Base-by-base conservation (phyloP, 148 eudicot genomes). In the Nyssa sinensis region DNA sequence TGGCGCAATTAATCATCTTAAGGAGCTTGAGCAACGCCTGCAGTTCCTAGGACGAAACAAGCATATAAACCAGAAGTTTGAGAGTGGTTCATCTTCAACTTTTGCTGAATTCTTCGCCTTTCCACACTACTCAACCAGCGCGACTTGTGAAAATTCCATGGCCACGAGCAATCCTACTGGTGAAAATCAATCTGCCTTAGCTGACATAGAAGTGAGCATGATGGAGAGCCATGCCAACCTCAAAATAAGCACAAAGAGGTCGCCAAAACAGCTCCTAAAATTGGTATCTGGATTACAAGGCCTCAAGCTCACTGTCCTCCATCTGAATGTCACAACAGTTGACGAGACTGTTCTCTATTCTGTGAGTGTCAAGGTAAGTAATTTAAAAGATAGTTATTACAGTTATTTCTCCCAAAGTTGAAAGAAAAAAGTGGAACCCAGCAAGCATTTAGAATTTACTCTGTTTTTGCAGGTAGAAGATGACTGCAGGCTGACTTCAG, bases 191-290 rank as follows among this genome's bases (percentile, higher is more conserved):
- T 62, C 75, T 3, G 69, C 70, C 5, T 8, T 78, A 21, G 90
- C 82, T 1, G 88, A 89, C 47, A 85, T 89, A 1, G 93, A 89
- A 72, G 93, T 84, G 66, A 74, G 82, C 3, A 81, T 86, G 88
- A 86, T 81, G 37, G 93, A 89, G 72, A 84, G 77, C 76, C 93
- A 89, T 74, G 93, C 88, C 0, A 81, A 86, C 60, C 81, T 89
- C 33, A 89, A 85, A 74, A 83, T 89, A 28, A 41, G 82, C 16
- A 72, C 84, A 21, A 78, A 70, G 71, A 72, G 66, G 44, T 78
- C 79, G 30, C 84, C 84, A 3, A 85, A 81, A 72, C 88, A 85
- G 59, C 86, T 89, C 9, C 64, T 83, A 34, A 87, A 81, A 65
- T 35, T 89, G n/a, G 86, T 87, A 12, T 23, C 83, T 41, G 89